Evolutionary conservation across 768 basidiomycete species (phyloP).

Genomic region (Sporobolomyces phaffii): DNA sequence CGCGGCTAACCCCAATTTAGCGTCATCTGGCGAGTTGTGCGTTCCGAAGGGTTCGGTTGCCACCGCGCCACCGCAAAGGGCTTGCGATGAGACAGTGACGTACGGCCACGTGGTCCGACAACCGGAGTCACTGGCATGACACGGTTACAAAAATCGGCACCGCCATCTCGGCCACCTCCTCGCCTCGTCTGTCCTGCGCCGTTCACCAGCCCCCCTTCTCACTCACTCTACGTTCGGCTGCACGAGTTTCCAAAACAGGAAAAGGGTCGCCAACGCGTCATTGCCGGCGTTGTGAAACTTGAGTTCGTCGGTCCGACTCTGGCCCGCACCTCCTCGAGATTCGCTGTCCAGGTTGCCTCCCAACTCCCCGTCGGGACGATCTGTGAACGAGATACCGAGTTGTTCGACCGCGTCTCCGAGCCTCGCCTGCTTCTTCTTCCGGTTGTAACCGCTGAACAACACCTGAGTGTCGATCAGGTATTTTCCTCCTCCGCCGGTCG

Average conservation of each 20-base stretch:
- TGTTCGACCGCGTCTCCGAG: slow-evolving; percentile 60
- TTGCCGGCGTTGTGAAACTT: slow-evolving; percentile 7
- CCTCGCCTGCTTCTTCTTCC: slow-evolving; percentile 49
- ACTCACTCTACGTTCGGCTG: background rate
- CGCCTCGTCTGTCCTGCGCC: no score
- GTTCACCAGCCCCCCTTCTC: background rate
- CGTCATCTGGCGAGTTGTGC: no score
- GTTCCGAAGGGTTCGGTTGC: no score
- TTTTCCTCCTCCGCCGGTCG: background rate
- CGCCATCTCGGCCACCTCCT: no score
- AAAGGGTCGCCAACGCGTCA: slow-evolving; percentile 18
- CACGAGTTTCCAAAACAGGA: slow-evolving; percentile 1
- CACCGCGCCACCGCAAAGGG: no score
- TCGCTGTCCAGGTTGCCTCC: no score
- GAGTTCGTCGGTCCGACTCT: background rate
- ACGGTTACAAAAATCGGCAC: no score
- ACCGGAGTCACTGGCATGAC: no score
- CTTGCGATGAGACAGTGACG: no score
- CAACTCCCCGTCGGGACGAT: background rate
- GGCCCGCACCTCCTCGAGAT: slow-evolving; percentile 52
- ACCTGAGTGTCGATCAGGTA: slow-evolving; percentile 31
- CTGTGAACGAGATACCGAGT: slow-evolving; percentile 53
- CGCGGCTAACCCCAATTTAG: no score
- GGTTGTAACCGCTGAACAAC: slow-evolving; percentile 10
- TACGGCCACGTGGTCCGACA: no score